Evolutionary conservation across 1,139 yeast species (phyloP).

Genomic region (Suhomyces terraborum): DNA sequence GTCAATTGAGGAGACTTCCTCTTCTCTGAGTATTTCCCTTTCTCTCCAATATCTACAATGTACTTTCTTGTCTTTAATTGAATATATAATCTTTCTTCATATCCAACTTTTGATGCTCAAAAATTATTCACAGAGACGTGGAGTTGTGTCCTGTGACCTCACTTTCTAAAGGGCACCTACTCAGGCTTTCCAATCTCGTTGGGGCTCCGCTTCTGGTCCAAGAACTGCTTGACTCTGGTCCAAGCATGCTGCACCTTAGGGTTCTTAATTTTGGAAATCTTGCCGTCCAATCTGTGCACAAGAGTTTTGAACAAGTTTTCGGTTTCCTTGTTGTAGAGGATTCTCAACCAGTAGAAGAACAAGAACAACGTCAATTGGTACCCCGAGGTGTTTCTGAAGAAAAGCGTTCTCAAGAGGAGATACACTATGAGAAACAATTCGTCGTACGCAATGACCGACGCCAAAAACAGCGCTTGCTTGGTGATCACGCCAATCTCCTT

Average conservation of each 20-base stretch:
- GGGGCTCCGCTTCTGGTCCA: conserved; percentile 34
- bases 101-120: no score
- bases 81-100: no score
- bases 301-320: conserved; percentile 44
- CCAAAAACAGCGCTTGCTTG: conserved; percentile 40
- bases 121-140: not conserved
- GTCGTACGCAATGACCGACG: conserved; percentile 58
- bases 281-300: conserved; percentile 46
- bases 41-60: no score
- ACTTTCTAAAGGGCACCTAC: not conserved
- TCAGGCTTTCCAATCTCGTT: not conserved
- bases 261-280: conserved; percentile 44
- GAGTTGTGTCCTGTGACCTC: not conserved
- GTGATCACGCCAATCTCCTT: conserved; percentile 46
- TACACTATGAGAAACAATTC: conserved; percentile 58
- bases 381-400: conserved; percentile 69
- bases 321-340: conserved; percentile 55
- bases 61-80: no score
- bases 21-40: no score
- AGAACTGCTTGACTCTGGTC: conserved; percentile 41
- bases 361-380: conserved; percentile 59
- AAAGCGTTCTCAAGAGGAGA: conserved; percentile 57
- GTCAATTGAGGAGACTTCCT: no score
- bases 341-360: conserved; percentile 69
- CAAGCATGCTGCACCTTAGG: conserved; percentile 48